Evolutionary conservation across 257 asterid species (phyloP), one percentile per base, ranked within the genome.

Genomic region (Przewalskia tangutica): DNA sequence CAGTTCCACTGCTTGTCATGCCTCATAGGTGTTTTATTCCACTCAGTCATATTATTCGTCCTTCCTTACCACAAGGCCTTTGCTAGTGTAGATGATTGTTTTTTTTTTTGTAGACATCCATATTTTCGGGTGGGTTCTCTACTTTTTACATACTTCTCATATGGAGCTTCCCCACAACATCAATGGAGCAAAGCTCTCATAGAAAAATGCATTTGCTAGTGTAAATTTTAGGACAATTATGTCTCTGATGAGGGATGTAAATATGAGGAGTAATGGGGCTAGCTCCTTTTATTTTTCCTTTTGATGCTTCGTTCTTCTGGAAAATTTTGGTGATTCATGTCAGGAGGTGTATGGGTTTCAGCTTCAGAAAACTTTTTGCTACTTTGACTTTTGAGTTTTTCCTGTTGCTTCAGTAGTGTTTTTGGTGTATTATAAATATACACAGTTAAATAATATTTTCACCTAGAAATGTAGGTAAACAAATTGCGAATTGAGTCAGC

Each of bases 401-500:
- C 62, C 79, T 50, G 44, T 75, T 51, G 18, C 79, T 75, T 13
- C 11, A 14, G 79, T 50, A 75, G 44, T 75, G 62, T 75, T 23
- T 68, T 27, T 75, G 59, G 51, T 73, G 7, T 42, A 42, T 4
- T 71, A 10, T 46, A 44, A 58, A 70, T 13, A 50, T 83, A 55
- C 55, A 81, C 68, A 84, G 83, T 55, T 84, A 20, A 82, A 42
- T 82, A 12, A 65, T 54, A 60, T 16, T 23, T 55, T 79, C 44
- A 66, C 65, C 53, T 50, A 64, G 67, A 67, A 83, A 77, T 80
- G 82, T 85, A 94, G 99, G 89, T 96, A 82, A 94, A 93, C 91
- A 94, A 91, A 84, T 88, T 94, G 88, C 91, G 93, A 84, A 60
- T 87, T 23, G 98, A 96, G 87, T 91, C 98, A 55, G 90, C 86